Conservation (phyloP, 441 rosid genomes). For the Gossypium aridum region DNA sequence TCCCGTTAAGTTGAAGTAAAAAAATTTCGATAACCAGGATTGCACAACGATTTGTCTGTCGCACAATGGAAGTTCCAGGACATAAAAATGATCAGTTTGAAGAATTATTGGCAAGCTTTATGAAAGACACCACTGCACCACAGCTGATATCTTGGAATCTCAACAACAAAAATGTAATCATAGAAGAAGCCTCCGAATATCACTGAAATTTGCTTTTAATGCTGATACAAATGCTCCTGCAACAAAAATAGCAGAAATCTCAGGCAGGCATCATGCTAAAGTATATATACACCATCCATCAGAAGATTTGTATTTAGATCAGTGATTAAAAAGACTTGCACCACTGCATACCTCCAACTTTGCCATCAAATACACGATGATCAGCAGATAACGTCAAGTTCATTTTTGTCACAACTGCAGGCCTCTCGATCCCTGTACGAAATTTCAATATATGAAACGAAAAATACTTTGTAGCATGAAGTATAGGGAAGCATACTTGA, state of each 20-base stretch:
- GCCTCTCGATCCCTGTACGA: conserved; percentile 63
- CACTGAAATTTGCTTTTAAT: conserved; percentile 69
- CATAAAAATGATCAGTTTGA: not conserved
- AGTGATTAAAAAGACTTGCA: not conserved
- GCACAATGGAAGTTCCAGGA: not conserved
- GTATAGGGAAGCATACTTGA: conserved; percentile 1
- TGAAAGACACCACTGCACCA: not conserved
- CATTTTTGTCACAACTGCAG: conserved; percentile 77
- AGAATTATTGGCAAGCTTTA: conserved; percentile 5
- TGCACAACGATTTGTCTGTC: conserved; percentile 10
- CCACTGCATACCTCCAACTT: conserved; percentile 65
- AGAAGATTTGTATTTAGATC: not conserved
- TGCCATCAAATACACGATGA: conserved; percentile 92
- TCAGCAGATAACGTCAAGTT: conserved; percentile 84
- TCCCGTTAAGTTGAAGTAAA: not conserved
- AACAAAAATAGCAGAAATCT: conserved; percentile 9
- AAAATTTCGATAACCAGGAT: conserved; percentile 12
- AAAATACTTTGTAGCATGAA: conserved; percentile 1
- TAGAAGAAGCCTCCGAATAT: conserved; percentile 73
- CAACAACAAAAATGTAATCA: conserved; percentile 23
- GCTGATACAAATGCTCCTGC: conserved; percentile 84
- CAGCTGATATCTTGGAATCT: conserved; percentile 1
- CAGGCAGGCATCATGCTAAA: not conserved
- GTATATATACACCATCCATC: not conserved
- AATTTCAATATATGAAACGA: conserved; percentile 16